phyloP scores from a whole-genome alignment of 2,329 filamentous ascomycete genomes.

The Penicillium sp. region DNA sequence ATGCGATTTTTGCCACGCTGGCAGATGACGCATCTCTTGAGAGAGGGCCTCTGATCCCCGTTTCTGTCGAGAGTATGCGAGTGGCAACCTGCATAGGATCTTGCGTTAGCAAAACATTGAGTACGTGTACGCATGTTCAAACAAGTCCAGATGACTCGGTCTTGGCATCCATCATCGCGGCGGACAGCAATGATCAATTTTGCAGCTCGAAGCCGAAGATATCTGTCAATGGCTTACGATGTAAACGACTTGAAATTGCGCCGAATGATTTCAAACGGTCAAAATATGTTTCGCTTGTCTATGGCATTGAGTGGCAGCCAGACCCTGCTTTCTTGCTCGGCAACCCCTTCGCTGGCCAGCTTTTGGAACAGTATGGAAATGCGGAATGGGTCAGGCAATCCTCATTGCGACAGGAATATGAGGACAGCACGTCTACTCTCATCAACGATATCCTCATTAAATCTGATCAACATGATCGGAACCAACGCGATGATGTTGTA shows the following conservation, averaged over 20 bases:
- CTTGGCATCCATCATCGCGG: slow-evolving; percentile 14
- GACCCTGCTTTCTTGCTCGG: slow-evolving; percentile 16
- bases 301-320: slow-evolving; percentile 21
- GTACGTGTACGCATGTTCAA: slow-evolving; percentile 10
- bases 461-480: not conserved
- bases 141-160: slow-evolving; percentile 1
- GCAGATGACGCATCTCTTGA: slow-evolving; percentile 6
- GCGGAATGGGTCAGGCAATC: not conserved
- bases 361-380: not conserved
- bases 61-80: slow-evolving; percentile 22
- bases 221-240: slow-evolving; percentile 16
- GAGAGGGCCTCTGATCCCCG: slow-evolving; percentile 20
- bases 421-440: not conserved
- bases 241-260: slow-evolving; percentile 7
- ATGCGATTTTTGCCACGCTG: slow-evolving; percentile 25
- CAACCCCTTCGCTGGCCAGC: not conserved
- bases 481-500: not conserved
- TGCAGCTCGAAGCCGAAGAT: slow-evolving; percentile 5
- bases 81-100: slow-evolving; percentile 9
- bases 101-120: slow-evolving; percentile 9
- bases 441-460: slow-evolving; percentile 4
- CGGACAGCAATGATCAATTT: not conserved
- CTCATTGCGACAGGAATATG: not conserved
- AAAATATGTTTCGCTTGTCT: slow-evolving; percentile 7
- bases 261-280: not conserved